Evolutionary conservation across 768 basidiomycete species (phyloP), one percentile per base, ranked within the genome.

Genomic region (Boletus barrowsii): DNA sequence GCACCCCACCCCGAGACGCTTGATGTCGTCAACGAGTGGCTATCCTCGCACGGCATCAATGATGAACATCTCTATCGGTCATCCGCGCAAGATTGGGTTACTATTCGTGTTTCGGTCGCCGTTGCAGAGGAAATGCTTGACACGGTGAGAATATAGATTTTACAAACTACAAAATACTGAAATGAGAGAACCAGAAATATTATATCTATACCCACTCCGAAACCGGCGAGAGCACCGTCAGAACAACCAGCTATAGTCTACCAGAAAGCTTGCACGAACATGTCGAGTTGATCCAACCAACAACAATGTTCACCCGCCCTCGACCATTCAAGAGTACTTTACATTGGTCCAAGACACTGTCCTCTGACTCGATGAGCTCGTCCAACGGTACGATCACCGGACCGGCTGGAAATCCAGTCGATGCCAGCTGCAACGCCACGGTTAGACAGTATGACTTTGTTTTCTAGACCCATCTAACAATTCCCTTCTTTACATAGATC

Each of bases 181-280:
- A 29, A 32, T 14, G 11, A 7, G 54, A 10, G 15, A 30, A 42
- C 47, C 57, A 88, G 84, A 81, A 78, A 60, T 90, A 87, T 62
- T 71, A 82, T 53, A 66, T 84, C 39, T 90, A 82, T 78, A 73
- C 77, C 49, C 81, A 88, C 64, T 64, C 68, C 10, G 69, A 72
- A n/a, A 78, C 72, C 47, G 84, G 81, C 3, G 81, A 83, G 30
- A 66, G 74, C 14, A 66, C 86, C 32, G 71, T 88, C 55, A 80
- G 88, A 51, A 86, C 88, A n/a, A 83, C 82, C 4, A 74, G 73
- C 54, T 90, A 88, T 72, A 84, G 82, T 61, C 77, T 90, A 15
- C 88, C 88, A 0, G 74, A 75, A 42, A 56, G 77, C 52, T 68
- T 89, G 42, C 77, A 83, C 59, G 69, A 73, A 4, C 85, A 88